Evolutionary conservation across 306 rosid species (phyloP), one percentile per base, ranked within the genome.

Genomic region (Ormosia semicastrata): DNA sequence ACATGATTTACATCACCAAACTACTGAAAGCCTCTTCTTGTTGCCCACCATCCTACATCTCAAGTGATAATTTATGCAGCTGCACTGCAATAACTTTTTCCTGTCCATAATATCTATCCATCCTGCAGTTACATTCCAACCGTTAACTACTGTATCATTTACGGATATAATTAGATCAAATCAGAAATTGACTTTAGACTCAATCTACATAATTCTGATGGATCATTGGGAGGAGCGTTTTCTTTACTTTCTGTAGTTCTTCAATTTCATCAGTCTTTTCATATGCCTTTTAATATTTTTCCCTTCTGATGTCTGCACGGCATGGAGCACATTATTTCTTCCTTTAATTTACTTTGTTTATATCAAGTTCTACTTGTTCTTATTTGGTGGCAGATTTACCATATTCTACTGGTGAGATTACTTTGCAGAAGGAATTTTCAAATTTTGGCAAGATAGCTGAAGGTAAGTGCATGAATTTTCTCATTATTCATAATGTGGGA

Each of bases 371-470:
- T 77, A 44, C 18, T 43, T 75, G 63, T 67, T 53, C 33, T 50
- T 63, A 15, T 84, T 85, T 81, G 64, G 73, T 32, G 71, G 86
- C 89, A 95, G 99, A 95, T 92, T 86, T 95, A 76, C 93, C 98
- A 60, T 95, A 91, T 80, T 90, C 93, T 65, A 81, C 87, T 13
- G 75, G 82, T 40, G 98, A 95, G 85, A 81, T 53, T 43, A 85
- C 80, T 71, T 77, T 95, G 88, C 92, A 82, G 46, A 87, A 85
- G 73, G 90, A 88, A 39, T 95, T 95, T 87, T 90, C 98, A 4
- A 84, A 83, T 83, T 95, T 91, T 15, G 98, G 99, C 32, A 81
- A 89, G 89, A 88, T 95, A 83, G 97, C 94, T 76, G 93, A 93
- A 89, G 98, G 99, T 89, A 84, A 71, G 69, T 71, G 47, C 73